Base-by-base conservation (phyloP, 192 early-diverging fungal genomes). In the Coemansia sp. region DNA sequence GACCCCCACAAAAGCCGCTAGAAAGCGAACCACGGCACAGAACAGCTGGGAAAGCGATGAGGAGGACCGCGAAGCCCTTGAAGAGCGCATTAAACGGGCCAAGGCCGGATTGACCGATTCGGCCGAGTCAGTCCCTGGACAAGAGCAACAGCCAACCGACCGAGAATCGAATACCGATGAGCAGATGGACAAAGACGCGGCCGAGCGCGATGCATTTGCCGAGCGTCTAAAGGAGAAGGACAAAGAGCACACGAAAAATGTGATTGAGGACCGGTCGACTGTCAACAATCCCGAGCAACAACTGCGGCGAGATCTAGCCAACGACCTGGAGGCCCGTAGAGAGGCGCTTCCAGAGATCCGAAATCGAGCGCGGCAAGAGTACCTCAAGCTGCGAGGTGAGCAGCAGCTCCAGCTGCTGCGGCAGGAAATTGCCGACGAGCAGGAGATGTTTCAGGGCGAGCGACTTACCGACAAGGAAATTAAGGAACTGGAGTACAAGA, bases 181-280 rank as follows among this genome's bases (percentile, higher is more conserved):
- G 12, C 62, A 77, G 19, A 62, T 77, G 58, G 64, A 77, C 44
- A 62, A 81, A 39, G 94, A 98, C 77, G 55, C 89, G 10, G 72
- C 74, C 44, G 95, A 98, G 68, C 84, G 92, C 38, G 94, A 98
- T 55, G 95, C 90, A 61, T 91, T 94, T 74, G 89, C 87, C 4
- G 79, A 87, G 40, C 69, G 94, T 26, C 62, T 97, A 30, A 83
- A 82, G 55, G 81, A 88, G 50, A 87, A 83, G 59, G 95, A 98
- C 60, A 83, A 85, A 42, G 86, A 88, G 34, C 84, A 79, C 79
- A 27, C 75, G 11, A 93, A 86, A 43, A 89, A 85, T 64, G 41
- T 80, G 30, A 50, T 62, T 15, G 53, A 68, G 19, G 63, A 57
- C 36, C 55, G 56, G 26, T 77, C 68, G 1, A 56, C 69, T 10